phyloP scores from a whole-genome alignment of 805 yeast species.

The Blastobotrys americana region DNA sequence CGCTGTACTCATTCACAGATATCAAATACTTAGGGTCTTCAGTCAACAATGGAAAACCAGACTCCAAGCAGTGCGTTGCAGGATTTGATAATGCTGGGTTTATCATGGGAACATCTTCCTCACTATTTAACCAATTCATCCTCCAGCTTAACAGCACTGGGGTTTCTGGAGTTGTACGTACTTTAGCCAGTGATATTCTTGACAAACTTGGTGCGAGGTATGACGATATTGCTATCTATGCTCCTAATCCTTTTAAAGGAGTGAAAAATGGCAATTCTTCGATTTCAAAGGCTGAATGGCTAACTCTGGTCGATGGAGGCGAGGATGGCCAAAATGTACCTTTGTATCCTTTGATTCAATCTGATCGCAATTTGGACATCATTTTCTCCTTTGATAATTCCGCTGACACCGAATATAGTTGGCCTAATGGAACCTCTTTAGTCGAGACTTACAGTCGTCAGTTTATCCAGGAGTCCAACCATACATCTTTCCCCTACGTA shows the following conservation, averaged over 20 bases:
- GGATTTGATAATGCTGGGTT: slow-evolving; percentile 81
- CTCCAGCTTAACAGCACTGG: slow-evolving; percentile 51
- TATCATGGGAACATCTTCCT: slow-evolving; percentile 74
- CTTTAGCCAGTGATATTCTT: slow-evolving; percentile 42
- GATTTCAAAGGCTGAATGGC: slow-evolving; percentile 36
- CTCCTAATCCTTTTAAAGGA: slow-evolving; percentile 63
- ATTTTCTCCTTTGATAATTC: slow-evolving; percentile 63
- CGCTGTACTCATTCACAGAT: slow-evolving; percentile 57
- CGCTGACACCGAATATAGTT: slow-evolving; percentile 46
- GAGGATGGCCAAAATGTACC: slow-evolving; percentile 62
- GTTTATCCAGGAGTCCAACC: slow-evolving; percentile 44
- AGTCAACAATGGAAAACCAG: slow-evolving; percentile 52
- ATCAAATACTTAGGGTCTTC: slow-evolving; percentile 64
- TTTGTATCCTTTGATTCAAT: slow-evolving; percentile 53
- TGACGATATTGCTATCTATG: slow-evolving; percentile 61
- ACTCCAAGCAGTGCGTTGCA: slow-evolving; percentile 43
- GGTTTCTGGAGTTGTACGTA: slow-evolving; percentile 39
- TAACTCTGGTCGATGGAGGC: slow-evolving; percentile 64
- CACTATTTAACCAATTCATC: slow-evolving; percentile 65
- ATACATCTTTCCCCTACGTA: slow-evolving; percentile 69
- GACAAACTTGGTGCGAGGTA: slow-evolving; percentile 39
- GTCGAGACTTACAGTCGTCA: slow-evolving; percentile 53
- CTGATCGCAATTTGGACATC: slow-evolving; percentile 53
- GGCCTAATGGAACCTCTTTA: slow-evolving; percentile 67
- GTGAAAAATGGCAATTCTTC: slow-evolving; percentile 34